Evolutionary conservation across 352 stramenopile genomes (phyloP).

Genomic region (Pythium pyrilobum): DNA sequence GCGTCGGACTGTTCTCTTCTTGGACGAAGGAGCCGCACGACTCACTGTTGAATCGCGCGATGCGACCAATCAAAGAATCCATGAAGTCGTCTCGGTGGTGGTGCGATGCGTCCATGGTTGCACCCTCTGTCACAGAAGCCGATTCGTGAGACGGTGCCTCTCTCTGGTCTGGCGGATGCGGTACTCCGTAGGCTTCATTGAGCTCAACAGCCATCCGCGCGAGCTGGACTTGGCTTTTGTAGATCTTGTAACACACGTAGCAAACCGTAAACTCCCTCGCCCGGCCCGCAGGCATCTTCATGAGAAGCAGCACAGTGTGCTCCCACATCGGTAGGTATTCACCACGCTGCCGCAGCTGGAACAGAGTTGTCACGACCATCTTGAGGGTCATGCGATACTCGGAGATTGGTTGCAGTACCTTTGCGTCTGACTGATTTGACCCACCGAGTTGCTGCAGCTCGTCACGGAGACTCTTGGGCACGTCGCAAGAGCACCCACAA

Average conservation of each 20-base stretch:
- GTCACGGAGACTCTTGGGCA: slow-evolving; percentile 29
- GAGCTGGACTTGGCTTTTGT: slow-evolving; percentile 61
- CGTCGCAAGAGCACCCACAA: slow-evolving; percentile 47
- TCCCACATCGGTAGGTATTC: slow-evolving; percentile 54
- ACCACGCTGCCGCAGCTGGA: slow-evolving; percentile 56
- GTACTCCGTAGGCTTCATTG: slow-evolving; percentile 21
- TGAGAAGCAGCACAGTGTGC: slow-evolving; percentile 32
- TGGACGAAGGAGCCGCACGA: slow-evolving; percentile 6
- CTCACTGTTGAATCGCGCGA: slow-evolving; percentile 10
- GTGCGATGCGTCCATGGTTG: too few relatives aligned
- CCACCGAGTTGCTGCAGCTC: slow-evolving; percentile 37
- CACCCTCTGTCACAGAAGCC: too few relatives aligned
- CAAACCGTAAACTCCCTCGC: slow-evolving; percentile 61
- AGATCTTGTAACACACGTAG: slow-evolving; percentile 70
- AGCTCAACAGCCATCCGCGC: slow-evolving; percentile 41
- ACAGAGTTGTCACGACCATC: slow-evolving; percentile 70
- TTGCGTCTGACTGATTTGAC: not conserved
- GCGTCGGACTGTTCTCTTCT: slow-evolving; percentile 7
- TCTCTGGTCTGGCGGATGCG: too few relatives aligned
- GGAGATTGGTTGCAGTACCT: slow-evolving; percentile 28
- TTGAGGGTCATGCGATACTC: slow-evolving; percentile 78
- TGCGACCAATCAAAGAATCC: not conserved
- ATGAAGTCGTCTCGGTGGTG: not conserved
- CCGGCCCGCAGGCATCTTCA: slow-evolving; percentile 25
- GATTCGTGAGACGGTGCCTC: too few relatives aligned